phyloP scores from a whole-genome alignment of 352 stramenopile genomes.

The Pythium insidiosum region DNA sequence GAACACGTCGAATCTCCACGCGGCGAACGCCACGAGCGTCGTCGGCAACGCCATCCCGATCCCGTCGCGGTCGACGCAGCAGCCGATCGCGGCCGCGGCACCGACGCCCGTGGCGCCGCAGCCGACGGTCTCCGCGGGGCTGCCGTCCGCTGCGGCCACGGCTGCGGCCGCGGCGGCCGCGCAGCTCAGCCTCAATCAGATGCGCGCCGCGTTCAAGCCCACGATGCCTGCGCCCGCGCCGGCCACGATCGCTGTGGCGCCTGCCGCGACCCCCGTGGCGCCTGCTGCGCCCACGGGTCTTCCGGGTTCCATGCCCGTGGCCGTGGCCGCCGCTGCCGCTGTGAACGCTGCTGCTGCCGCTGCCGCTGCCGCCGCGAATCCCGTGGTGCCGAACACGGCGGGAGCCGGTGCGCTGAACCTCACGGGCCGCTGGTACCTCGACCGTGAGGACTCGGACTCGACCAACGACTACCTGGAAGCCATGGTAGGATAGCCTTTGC shows the following conservation, averaged over 20 bases:
- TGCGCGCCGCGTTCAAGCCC: constrained; percentile 68
- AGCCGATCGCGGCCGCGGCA: constrained; percentile 7
- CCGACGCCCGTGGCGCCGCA: constrained; percentile 6
- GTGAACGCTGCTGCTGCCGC: constrained; percentile 11
- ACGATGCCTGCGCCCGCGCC: constrained; percentile 24
- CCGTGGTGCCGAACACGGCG: constrained; percentile 54
- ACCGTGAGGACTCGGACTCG: constrained; percentile 84
- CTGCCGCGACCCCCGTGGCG: constrained; percentile 14
- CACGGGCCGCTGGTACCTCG: constrained; percentile 77
- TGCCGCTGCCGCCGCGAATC: constrained; percentile 20
- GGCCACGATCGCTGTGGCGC: constrained; percentile 3
- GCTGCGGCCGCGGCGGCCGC: constrained; percentile 21
- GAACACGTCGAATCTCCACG: constrained; percentile 65
- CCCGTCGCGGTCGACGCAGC: constrained; percentile 28
- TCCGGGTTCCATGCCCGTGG: constrained; percentile 8
- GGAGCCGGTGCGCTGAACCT: constrained; percentile 73
- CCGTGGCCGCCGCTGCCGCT: constrained; percentile 12
- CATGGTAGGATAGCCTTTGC: constrained; percentile 28
- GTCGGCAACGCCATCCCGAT: constrained; percentile 75
- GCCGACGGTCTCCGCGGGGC: constrained; percentile 8
- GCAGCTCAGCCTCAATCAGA: constrained; percentile 53
- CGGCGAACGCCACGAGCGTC: constrained; percentile 71
- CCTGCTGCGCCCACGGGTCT: constrained; percentile 6
- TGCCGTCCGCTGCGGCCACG: constrained; percentile 20
- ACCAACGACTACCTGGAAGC: constrained; percentile 87